Base-by-base conservation (phyloP, 345 rosid genomes). In the Conringia planisiliqua region DNA sequence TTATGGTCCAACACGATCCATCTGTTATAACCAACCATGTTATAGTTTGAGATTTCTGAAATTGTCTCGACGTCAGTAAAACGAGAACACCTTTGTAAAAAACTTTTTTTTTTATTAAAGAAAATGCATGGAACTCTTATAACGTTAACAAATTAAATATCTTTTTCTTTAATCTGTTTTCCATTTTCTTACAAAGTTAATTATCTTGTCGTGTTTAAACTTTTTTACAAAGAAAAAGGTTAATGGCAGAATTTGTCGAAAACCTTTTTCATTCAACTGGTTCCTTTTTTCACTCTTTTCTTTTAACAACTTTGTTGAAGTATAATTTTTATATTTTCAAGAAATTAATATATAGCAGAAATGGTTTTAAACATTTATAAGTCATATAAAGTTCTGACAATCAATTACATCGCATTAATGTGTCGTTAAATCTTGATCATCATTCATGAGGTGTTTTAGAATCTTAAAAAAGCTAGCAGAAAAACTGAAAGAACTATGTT, bases 11-110 rank as follows among this genome's bases (percentile, higher is more conserved):
- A 76, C 84, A 71, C 56, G 75, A 71, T 69, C 78, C 83, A 18
- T 76, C 87, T 46, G 14, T 83, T 74, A 81, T 72, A 86, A 56
- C 47, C 82, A 82, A 85, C 83, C 83, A 29, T 55, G 38, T 78
- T 22, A 22, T 52, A 77, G 77, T 54, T 20, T 57, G 48, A 46
- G 54, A 36, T 66, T 17, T 52, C 56, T 63, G 26, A 55, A 29
- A 54, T 22, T 14, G 40, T 26, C 9, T 38, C 35, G 33, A 16
- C 7, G 6, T 58, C 48, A 7, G 5, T 27, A 27, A 66, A 58
- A 64, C 36, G 17, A 44, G 35, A 38, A 10, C 4, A 67, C 39
- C 44, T 17, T 18, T 58, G 63, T 58, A 58, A 58, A 58, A 56
- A 57, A 57, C 2, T 22, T 22, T 22, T 22, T 39, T 56, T 54